Percentiles rank a stretch among this genome's conserved stretches.
phyloP scores from a whole-genome alignment of 352 stramenopile species.

The Achlya hypogyna region DNA sequence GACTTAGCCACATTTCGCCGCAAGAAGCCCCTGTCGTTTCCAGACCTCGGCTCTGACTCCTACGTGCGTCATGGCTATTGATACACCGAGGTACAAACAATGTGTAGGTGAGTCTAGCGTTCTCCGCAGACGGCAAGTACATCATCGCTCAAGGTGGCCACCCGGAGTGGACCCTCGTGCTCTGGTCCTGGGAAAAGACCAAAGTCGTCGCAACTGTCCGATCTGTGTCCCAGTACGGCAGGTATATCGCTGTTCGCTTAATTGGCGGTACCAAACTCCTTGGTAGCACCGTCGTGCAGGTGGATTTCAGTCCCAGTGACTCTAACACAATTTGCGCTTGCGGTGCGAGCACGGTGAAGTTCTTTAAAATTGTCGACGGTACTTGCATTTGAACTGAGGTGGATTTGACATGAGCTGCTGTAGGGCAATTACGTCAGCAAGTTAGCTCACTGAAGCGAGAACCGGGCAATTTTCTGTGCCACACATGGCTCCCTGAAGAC shows the following conservation, averaged over 20 bases:
- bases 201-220: slow-evolving; percentile 79
- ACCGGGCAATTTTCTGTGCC: slow-evolving; percentile 79
- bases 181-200: slow-evolving; percentile 90
- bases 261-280: slow-evolving; percentile 35
- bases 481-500: slow-evolving; percentile 89
- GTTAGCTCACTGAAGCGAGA: slow-evolving; percentile 62
- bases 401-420: background rate
- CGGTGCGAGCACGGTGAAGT: slow-evolving; percentile 83
- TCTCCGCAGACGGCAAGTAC: slow-evolving; percentile 87
- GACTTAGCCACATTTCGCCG: slow-evolving; percentile 78
- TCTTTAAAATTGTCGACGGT: slow-evolving; percentile 79
- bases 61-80: slow-evolving; percentile 30
- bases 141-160: slow-evolving; percentile 80
- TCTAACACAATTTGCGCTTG: slow-evolving; percentile 77
- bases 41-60: slow-evolving; percentile 68
- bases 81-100: slow-evolving; percentile 5
- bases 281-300: slow-evolving; percentile 70
- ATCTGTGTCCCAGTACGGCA: slow-evolving; percentile 28
- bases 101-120: slow-evolving; percentile 52
- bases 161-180: slow-evolving; percentile 85
- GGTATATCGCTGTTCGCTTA: background rate
- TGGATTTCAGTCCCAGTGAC: slow-evolving; percentile 86
- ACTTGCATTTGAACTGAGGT: background rate
- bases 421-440: slow-evolving; percentile 56
- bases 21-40: slow-evolving; percentile 74